Conservation (phyloP, 768 basidiomycete genomes). For the Cytidiella melzeri region DNA sequence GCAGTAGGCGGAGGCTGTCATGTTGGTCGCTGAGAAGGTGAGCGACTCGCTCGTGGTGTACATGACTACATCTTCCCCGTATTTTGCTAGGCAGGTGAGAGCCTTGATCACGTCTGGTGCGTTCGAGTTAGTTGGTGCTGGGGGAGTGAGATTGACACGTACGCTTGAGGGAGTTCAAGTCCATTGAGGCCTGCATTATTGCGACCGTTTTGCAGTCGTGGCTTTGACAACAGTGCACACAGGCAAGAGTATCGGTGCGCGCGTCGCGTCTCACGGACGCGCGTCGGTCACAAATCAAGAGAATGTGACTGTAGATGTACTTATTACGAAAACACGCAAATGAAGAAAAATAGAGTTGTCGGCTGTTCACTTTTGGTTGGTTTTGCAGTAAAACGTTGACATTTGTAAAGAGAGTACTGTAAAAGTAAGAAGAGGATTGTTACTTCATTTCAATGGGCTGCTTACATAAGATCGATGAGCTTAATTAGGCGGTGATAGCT, state of each 20-base stretch:
- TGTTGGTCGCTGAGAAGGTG: constrained; percentile 69
- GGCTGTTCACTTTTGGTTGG: no score
- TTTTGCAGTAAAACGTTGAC: no score
- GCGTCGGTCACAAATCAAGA: background rate
- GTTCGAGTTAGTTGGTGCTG: background rate
- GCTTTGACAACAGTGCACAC: background rate
- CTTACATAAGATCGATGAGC: constrained; percentile 17
- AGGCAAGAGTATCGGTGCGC: background rate
- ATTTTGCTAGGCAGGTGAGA: constrained; percentile 70
- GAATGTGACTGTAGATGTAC: no score
- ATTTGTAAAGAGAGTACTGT: no score
- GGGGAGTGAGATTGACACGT: constrained; percentile 10
- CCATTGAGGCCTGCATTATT: constrained; percentile 64
- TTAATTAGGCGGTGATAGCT: constrained; percentile 4
- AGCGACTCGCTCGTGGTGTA: constrained; percentile 56
- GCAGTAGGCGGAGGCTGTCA: constrained; percentile 76
- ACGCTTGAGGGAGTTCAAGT: constrained; percentile 49
- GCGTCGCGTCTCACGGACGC: background rate
- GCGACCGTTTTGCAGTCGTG: no score
- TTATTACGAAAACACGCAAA: no score
- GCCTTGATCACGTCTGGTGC: constrained; percentile 67
- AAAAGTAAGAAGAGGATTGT: background rate
- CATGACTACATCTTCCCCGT: constrained; percentile 75
- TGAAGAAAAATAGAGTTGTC: no score
- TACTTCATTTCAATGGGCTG: background rate